phyloP scores from a whole-genome alignment of 2,329 filamentous ascomycete genomes.

The Basipetospora chlamydospora region DNA sequence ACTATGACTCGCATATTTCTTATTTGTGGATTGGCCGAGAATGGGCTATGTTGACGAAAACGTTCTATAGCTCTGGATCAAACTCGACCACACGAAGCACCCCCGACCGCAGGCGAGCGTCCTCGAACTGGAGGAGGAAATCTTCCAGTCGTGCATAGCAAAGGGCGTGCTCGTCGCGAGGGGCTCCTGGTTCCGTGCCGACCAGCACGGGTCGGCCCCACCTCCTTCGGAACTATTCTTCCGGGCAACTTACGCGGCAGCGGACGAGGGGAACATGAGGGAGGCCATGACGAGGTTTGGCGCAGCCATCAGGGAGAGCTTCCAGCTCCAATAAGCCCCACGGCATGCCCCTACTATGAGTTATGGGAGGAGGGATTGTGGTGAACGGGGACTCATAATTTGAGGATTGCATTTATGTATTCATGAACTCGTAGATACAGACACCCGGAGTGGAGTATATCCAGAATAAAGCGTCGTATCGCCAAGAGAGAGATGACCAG shows the following conservation, averaged over 20 bases:
- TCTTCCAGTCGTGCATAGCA: slow-evolving; percentile 65
- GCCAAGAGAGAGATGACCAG: too few relatives aligned
- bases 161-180: slow-evolving; percentile 68
- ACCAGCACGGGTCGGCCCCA: slow-evolving; percentile 19
- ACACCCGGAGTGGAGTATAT: too few relatives aligned
- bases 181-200: slow-evolving; percentile 84
- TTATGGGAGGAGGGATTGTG: too few relatives aligned
- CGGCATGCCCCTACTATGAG: too few relatives aligned
- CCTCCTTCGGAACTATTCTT: slow-evolving; percentile 54
- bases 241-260: slow-evolving; percentile 78
- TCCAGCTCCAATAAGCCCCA: slow-evolving; percentile 16
- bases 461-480: too few relatives aligned
- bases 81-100: slow-evolving; percentile 51
- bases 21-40: too few relatives aligned
- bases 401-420: background rate
- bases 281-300: slow-evolving; percentile 65
- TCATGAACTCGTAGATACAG: background rate
- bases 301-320: slow-evolving; percentile 50
- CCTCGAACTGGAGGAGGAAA: slow-evolving; percentile 67
- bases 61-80: slow-evolving; percentile 50
- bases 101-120: slow-evolving; percentile 34
- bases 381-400: background rate
- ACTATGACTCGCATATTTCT: too few relatives aligned
- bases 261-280: slow-evolving; percentile 53
- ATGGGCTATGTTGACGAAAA: slow-evolving; percentile 5